Evolutionary conservation across 2,329 filamentous ascomycete genomes (phyloP), one percentile per base, ranked within the genome.

Genomic region (Ceratocystis ficicola): DNA sequence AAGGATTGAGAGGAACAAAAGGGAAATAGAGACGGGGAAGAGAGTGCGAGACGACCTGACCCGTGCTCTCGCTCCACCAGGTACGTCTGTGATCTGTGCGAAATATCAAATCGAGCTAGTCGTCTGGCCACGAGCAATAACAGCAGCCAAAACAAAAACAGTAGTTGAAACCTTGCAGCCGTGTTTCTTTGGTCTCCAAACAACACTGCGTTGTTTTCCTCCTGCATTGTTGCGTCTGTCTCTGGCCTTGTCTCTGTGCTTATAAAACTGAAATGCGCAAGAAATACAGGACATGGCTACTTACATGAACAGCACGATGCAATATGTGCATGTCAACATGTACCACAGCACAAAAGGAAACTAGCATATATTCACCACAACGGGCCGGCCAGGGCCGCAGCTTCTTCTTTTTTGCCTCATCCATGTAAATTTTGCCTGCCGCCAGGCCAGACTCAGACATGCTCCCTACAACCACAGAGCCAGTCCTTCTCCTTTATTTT

Each of bases 31-130:
- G 28, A 59, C 25, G 28, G 52, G 46, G 6, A 22, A 59, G 28
- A n/a, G 15, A 15, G 15, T 8, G 25, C 52, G 52, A 59, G 52
- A 32, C 17, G 12, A 59, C 28, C 32, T 59, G 25, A 36, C 28
- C 52, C 28, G 52, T 59, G 52, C 28, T 22, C 28, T 59, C 52
- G 25, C 52, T 32, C 32, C 52, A 36, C 32, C 52, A 32, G 52
- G 32, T 32, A 57, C 28, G 25, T 59, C 25, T 17, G 17, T n/a
- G 52, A 59, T 59, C 52, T 59, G 52, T 59, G 52, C 52, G 52
- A 17, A 30, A 30, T 32, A 59, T 17, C 20, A 59, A 32, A 7
- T 32, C 52, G 25, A 59, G 32, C 32, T 36, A 36, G 32, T 10
- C 12, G 32, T 10, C 8, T 36, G 8, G 32, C 32, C 32, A 36